phyloP scores from a whole-genome alignment of 202 grass and related monocot species.

The Zizania palustris region DNA sequence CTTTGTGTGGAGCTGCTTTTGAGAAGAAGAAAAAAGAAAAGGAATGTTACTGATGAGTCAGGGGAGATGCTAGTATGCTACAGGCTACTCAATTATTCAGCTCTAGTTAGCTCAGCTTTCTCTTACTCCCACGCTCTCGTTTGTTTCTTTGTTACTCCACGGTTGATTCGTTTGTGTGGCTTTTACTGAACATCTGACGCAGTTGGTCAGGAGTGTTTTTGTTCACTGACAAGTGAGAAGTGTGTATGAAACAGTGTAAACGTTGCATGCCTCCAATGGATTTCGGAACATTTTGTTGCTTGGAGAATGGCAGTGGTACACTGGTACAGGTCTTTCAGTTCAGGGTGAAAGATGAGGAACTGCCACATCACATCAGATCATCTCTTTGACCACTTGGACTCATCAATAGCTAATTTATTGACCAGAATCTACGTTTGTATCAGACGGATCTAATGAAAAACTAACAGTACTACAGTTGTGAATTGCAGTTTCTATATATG shows the following conservation, averaged over 20 bases:
- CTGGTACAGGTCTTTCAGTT: neutral
- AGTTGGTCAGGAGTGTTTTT: neutral
- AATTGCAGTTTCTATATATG: no score
- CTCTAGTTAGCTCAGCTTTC: conserved; percentile 20
- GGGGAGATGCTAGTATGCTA: conserved; percentile 14
- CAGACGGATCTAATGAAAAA: no score
- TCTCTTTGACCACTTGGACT: neutral
- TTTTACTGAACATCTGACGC: neutral
- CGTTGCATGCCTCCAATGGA: neutral
- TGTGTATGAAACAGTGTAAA: conserved; percentile 5
- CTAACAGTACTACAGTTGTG: no score
- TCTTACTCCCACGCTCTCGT: conserved; percentile 22
- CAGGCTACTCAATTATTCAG: neutral
- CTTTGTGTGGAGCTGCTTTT: conserved; percentile 47
- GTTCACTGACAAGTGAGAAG: neutral
- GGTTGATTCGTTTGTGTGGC: conserved; percentile 1
- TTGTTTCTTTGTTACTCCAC: neutral
- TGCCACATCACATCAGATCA: neutral
- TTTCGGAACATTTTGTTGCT: neutral
- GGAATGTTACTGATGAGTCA: conserved; percentile 36
- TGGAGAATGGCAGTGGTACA: neutral
- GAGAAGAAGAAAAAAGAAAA: conserved; percentile 37
- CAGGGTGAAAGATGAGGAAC: neutral
- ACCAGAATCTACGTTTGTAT: no score
- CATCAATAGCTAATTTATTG: no score